Conservation (phyloP, 352 stramenopile genomes). For the Phytophthora ohioensis region DNA sequence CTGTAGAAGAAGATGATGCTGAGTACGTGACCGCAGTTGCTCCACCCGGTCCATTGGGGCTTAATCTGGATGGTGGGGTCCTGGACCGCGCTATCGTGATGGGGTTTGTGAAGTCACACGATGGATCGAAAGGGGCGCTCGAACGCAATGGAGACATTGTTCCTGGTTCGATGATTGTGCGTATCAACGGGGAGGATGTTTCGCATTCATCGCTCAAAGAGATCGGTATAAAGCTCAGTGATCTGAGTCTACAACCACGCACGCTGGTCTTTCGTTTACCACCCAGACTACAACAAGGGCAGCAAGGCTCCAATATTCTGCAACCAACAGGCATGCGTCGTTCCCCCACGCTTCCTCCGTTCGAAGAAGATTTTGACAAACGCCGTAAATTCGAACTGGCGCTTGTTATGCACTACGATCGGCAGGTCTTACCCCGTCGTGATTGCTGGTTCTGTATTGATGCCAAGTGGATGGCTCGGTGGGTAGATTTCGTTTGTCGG, state of each 20-base stretch:
- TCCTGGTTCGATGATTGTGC: slow-evolving; percentile 62
- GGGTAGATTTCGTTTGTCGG: slow-evolving; percentile 64
- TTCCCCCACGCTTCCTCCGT: slow-evolving; percentile 22
- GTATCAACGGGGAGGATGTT: slow-evolving; percentile 77
- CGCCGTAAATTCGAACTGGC: slow-evolving; percentile 73
- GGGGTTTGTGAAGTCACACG: slow-evolving; percentile 65
- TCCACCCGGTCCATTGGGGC: slow-evolving; percentile 66
- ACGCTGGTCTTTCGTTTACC: slow-evolving; percentile 65
- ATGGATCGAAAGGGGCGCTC: slow-evolving; percentile 61
- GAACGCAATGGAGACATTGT: slow-evolving; percentile 66
- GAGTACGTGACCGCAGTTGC: slow-evolving; percentile 48
- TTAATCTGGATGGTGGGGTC: slow-evolving; percentile 69
- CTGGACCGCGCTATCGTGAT: slow-evolving; percentile 64
- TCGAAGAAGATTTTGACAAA: slow-evolving; percentile 58
- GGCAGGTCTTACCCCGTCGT: slow-evolving; percentile 52
- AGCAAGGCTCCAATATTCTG: slow-evolving; percentile 1
- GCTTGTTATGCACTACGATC: slow-evolving; percentile 74
- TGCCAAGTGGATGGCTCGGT: slow-evolving; percentile 69
- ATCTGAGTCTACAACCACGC: slow-evolving; percentile 46
- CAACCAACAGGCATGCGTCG: slow-evolving; percentile 15
- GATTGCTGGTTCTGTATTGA: slow-evolving; percentile 86
- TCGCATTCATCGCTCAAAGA: slow-evolving; percentile 48
- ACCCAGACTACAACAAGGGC: slow-evolving; percentile 7
- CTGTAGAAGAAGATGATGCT: slow-evolving; percentile 26
- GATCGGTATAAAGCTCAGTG: slow-evolving; percentile 51